Evolutionary conservation across 2,329 filamentous ascomycete species (phyloP).

Genomic region (Diaporthe citri): DNA sequence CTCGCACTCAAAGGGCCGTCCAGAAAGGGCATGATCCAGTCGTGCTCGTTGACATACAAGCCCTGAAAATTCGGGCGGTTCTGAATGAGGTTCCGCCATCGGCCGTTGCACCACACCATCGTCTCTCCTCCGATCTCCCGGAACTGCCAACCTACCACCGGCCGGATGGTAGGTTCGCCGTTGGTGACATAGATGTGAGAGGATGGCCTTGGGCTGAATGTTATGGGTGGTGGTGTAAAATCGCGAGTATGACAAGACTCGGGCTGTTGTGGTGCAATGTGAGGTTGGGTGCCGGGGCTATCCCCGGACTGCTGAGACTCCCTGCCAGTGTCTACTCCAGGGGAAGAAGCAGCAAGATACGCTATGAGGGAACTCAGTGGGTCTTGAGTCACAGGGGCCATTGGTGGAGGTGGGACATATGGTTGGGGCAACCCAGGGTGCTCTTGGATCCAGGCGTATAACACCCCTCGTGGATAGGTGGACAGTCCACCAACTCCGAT

Average conservation of each 20-base stretch:
- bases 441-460: neutral
- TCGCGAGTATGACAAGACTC: neutral
- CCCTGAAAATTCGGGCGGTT: neutral
- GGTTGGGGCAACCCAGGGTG: neutral
- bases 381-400: neutral
- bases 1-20: accelerated
- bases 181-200: neutral
- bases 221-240: neutral
- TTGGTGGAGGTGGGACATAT: neutral
- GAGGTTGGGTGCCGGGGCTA: neutral
- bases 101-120: neutral
- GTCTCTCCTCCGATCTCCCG: neutral
- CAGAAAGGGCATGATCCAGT: neutral
- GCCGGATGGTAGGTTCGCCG: neutral
- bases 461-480: no score
- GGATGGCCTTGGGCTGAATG: neutral
- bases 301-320: no score
- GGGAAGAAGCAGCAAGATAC: no score
- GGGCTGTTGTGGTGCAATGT: neutral
- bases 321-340: neutral
- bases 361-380: no score
- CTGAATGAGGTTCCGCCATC: neutral
- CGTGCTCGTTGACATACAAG: neutral
- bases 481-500: no score
- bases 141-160: neutral